Evolutionary conservation across 1,139 yeast species (phyloP), one percentile per base, ranked within the genome.

Genomic region (Lodderomyces margitis): DNA sequence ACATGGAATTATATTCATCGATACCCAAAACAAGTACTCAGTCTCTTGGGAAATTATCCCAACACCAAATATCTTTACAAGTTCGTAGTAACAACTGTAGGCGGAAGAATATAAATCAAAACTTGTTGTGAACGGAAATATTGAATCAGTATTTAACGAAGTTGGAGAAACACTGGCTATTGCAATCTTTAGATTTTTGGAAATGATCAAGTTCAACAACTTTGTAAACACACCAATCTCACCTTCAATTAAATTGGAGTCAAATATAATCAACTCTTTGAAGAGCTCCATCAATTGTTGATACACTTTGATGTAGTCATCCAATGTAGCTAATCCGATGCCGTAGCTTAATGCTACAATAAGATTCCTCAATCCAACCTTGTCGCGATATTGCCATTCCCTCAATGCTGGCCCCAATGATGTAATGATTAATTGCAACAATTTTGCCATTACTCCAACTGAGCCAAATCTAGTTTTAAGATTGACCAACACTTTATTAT

Each of bases 1-100:
- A 42, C 74, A 69, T 4, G 77, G 77, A 39, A 61, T 59, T 37
- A 68, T 53, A 41, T 70, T 66, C 71, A 72, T 66, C 10, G 74
- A 66, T 6, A 68, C 66, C 76, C 77, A 72, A 15, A 69, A 57
- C 42, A 71, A 57, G 40, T 59, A 64, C 11, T 65, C 57, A 1
- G 66, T 59, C n/a, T 68, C 70, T 39, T 64, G 66, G n/a, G 57
- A 56, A 31, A 72, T 52, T 3, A 67, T 47, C 16, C 54, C 55
- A 10, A 58, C 59, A 0, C 75, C 76, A 36, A 54, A 59, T 9
- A 72, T 63, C 46, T 72, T 72, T 20, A 72, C 56, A 36, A 71
- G 52, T 43, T 70, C 76, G 21, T 60, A 60, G 45, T 66, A 68
- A 43, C 76, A 70, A 21, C 58, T 64, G 46, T 65, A 71, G 1